A percentile compares a stretch with the other conserved stretches of the same genome.
phyloP scores from a whole-genome alignment of 2,329 filamentous ascomycete species.

The Colletotrichum lini region DNA sequence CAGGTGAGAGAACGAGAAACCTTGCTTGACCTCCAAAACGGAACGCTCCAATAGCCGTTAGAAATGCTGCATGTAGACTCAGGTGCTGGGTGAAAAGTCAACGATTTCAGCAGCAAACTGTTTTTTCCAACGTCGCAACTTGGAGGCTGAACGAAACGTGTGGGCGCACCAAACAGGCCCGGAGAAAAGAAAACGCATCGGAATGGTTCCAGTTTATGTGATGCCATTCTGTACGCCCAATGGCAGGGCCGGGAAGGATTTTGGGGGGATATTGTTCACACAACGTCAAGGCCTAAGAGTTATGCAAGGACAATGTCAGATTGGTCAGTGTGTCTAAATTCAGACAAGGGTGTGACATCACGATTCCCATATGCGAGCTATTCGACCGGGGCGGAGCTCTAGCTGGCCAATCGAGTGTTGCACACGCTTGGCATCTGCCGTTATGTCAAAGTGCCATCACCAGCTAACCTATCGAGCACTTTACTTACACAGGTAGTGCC shows the following conservation, averaged over 20 bases:
- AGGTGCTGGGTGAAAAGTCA: neutral
- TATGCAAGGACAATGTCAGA: slow-evolving; percentile 18
- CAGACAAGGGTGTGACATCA: slow-evolving; percentile 38
- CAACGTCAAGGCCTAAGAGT: slow-evolving; percentile 19
- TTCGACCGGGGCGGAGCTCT: slow-evolving; percentile 10
- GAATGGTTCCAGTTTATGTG: slow-evolving; percentile 13
- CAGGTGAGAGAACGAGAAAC: neutral
- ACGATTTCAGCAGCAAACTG: neutral
- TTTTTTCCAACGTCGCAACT: neutral
- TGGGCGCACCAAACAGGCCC: slow-evolving; percentile 9
- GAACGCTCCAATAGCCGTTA: neutral
- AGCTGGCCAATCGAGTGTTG: slow-evolving; percentile 24
- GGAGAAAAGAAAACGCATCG: slow-evolving; percentile 35
- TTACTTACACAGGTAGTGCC: no score
- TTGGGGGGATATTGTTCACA: slow-evolving; percentile 1
- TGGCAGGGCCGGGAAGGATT: neutral
- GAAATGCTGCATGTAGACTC: neutral
- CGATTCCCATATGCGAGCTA: slow-evolving; percentile 13
- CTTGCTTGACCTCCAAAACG: slow-evolving; percentile 6
- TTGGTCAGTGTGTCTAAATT: slow-evolving; percentile 16
- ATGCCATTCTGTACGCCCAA: slow-evolving; percentile 4
- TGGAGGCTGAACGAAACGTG: slow-evolving; percentile 12
- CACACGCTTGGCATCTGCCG: neutral
- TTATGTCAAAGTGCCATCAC: slow-evolving; percentile 20
- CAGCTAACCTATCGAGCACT: neutral